These are phyloP conservation scores for Solanum tarapatanum DNA, from an alignment of 257 asterid species.

Conservation along the genomic window DNA sequence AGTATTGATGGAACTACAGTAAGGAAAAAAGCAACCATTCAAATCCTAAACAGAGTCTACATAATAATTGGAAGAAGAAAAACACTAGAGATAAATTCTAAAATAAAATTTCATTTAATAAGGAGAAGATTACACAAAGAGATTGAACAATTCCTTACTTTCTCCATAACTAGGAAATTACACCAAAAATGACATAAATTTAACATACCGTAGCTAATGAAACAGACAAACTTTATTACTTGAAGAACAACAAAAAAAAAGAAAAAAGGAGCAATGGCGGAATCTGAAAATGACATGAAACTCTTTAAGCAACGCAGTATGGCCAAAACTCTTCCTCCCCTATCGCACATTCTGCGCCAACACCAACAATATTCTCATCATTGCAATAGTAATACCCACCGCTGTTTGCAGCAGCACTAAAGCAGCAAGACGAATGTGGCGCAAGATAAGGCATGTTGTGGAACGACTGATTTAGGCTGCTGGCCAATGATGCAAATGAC, in stretches of 20 bases:
- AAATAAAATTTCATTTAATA: neutral
- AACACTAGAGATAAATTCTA: neutral
- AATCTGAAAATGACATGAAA: constrained; percentile 1
- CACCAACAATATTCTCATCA: constrained; percentile 35
- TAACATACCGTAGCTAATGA: neutral
- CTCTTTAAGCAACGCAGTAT: constrained; percentile 55
- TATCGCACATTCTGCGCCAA: constrained; percentile 32
- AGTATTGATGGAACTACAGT: too few relatives aligned
- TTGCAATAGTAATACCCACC: constrained; percentile 35
- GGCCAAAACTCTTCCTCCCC: constrained; percentile 90
- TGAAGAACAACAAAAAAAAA: neutral
- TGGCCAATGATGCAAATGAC: constrained; percentile 9
- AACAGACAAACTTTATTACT: neutral
- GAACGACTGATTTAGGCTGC: constrained; percentile 59
- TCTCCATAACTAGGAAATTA: neutral
- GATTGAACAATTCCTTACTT: neutral
- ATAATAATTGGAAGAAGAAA: neutral
- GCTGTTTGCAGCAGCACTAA: constrained; percentile 33
- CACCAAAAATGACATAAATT: neutral
- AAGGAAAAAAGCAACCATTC: neutral
- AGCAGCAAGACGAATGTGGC: constrained; percentile 32
- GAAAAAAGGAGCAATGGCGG: neutral
- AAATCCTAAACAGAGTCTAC: neutral
- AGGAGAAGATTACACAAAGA: neutral
- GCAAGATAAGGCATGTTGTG: constrained; percentile 81